phyloP scores from a whole-genome alignment of 202 grass and related monocot species.

The Dendrocalamus latiflorus region DNA sequence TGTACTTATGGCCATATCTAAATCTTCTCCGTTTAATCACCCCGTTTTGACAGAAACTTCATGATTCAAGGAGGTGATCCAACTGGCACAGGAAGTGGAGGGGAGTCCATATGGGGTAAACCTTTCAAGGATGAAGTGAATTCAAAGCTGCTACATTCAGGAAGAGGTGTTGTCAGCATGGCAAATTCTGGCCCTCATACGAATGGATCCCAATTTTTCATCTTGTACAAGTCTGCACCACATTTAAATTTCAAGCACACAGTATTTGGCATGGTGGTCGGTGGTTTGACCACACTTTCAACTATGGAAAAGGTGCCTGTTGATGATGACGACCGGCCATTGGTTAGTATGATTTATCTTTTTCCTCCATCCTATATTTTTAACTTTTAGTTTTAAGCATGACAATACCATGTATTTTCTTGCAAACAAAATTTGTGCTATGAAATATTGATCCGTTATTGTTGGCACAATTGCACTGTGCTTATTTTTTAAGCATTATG shows the following conservation, averaged over 20 bases:
- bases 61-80: constrained; percentile 99
- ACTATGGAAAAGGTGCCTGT: too few relatives aligned
- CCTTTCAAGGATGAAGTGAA: too few relatives aligned
- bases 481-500: not conserved
- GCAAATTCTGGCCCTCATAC: too few relatives aligned
- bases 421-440: not conserved
- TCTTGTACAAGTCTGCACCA: too few relatives aligned
- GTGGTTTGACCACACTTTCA: too few relatives aligned
- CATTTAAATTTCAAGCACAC: too few relatives aligned
- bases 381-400: not conserved
- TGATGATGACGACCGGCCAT: constrained; percentile 80
- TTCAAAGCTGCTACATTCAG: too few relatives aligned
- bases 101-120: too few relatives aligned
- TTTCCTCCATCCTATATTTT: not conserved
- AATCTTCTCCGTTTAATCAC: not conserved
- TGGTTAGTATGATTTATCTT: constrained; percentile 51
- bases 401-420: not conserved
- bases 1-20: not conserved
- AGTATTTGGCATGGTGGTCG: too few relatives aligned
- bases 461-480: not conserved
- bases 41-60: constrained; percentile 62
- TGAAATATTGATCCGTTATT: not conserved
- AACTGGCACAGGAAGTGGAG: too few relatives aligned
- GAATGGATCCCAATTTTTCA: too few relatives aligned
- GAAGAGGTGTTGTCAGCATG: too few relatives aligned